Percentiles rank a stretch among this genome's conserved stretches.
These are phyloP conservation scores for Candida nemodendra DNA, from an alignment of 805 yeast genomes.

Conservation along the genomic window DNA sequence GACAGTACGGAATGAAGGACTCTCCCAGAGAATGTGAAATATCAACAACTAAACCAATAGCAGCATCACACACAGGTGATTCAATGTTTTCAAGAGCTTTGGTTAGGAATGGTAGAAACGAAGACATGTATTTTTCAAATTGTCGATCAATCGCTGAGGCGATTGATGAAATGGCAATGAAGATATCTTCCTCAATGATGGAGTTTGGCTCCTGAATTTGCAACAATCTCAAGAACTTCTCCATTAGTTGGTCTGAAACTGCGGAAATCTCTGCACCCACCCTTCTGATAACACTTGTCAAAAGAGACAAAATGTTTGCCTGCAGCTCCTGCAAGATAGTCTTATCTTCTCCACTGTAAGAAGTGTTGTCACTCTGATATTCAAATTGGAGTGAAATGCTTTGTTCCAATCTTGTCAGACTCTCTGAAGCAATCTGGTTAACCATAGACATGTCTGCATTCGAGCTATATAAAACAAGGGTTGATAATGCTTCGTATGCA, in stretches of 20 bases:
- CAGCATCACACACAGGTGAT: conserved; percentile 79
- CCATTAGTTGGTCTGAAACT: conserved; percentile 85
- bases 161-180: conserved; percentile 86
- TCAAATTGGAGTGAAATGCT: conserved; percentile 64
- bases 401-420: conserved; percentile 66
- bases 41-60: conserved; percentile 94
- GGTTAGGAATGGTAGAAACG: conserved; percentile 79
- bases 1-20: conserved; percentile 69
- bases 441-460: conserved; percentile 66
- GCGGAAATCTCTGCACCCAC: conserved; percentile 60
- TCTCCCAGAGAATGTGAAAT: conserved; percentile 84
- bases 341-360: conserved; percentile 59
- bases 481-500: conserved; percentile 91
- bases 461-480: conserved; percentile 75
- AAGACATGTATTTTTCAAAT: conserved; percentile 74
- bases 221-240: conserved; percentile 71
- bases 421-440: conserved; percentile 71
- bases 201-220: conserved; percentile 58
- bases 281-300: conserved; percentile 83
- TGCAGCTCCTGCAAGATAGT: conserved; percentile 86
- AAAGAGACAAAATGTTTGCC: conserved; percentile 70
- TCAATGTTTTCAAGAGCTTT: conserved; percentile 80
- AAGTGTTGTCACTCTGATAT: conserved; percentile 14
- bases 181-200: conserved; percentile 86
- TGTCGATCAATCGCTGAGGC: conserved; percentile 74